phyloP scores from a whole-genome alignment of 2,329 filamentous ascomycete genomes.

The Penicillium sp. region DNA sequence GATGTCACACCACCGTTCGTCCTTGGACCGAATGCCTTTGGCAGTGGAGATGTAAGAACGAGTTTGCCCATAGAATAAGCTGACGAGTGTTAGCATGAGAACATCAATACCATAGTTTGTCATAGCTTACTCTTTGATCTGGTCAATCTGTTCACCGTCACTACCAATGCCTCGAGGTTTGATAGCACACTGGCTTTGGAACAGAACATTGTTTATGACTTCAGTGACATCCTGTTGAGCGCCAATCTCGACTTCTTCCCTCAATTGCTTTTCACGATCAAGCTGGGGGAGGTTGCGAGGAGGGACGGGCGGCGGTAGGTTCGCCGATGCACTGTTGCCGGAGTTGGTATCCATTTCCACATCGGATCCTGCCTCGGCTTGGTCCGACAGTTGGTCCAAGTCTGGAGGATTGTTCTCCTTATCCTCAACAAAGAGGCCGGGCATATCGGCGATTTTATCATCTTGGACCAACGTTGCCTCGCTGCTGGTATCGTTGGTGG shows the following conservation, averaged over 20 bases:
- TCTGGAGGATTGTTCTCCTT: constrained; percentile 40
- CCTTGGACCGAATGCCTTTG: constrained; percentile 47
- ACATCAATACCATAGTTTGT: constrained; percentile 17
- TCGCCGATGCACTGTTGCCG: constrained; percentile 23
- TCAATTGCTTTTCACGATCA: constrained; percentile 35
- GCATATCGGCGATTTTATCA: constrained; percentile 17
- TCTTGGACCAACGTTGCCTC: constrained; percentile 40
- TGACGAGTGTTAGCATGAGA: constrained; percentile 26
- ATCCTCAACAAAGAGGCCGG: constrained; percentile 28
- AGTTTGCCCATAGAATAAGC: constrained; percentile 51
- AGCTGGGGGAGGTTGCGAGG: constrained; percentile 46
- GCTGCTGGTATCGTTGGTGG: constrained; percentile 29
- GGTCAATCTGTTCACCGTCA: constrained; percentile 74
- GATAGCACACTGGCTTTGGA: constrained; percentile 86
- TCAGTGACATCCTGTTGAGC: constrained; percentile 95
- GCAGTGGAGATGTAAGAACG: constrained; percentile 47
- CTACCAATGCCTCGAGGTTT: constrained; percentile 62
- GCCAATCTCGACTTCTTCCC: constrained; percentile 54
- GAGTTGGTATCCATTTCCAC: constrained; percentile 15
- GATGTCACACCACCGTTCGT: constrained; percentile 61
- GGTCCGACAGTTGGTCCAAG: constrained; percentile 4
- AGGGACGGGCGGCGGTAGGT: constrained; percentile 57
- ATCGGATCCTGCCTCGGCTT: constrained; percentile 25
- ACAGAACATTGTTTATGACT: constrained; percentile 88
- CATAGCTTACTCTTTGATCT: constrained; percentile 60